A percentile compares a stretch with the other conserved stretches of the same genome.
Evolutionary conservation across 208 protist genomes (phyloP).

Genomic region (Kentomonas sorsogonicus): DNA sequence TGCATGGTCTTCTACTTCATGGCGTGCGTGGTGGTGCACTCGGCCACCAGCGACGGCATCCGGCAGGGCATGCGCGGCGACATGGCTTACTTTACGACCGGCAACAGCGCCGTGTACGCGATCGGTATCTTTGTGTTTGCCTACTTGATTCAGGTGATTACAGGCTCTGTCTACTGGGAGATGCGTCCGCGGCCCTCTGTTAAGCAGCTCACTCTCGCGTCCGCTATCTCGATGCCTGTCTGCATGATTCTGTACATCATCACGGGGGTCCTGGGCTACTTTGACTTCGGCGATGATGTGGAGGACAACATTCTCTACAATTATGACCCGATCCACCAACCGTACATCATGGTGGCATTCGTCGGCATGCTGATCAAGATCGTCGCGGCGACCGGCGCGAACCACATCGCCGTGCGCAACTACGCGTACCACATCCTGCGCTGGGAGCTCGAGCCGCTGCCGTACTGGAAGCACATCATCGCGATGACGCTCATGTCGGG

Average conservation of each 20-base stretch:
- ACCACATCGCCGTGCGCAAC: conserved; percentile 54
- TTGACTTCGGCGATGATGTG: conserved; percentile 51
- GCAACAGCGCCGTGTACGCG: conserved; percentile 44
- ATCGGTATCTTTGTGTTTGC: conserved; percentile 74
- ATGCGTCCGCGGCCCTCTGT: conserved; percentile 31
- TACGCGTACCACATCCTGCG: conserved; percentile 50
- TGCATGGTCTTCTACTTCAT: conserved; percentile 69
- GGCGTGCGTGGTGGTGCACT: conserved; percentile 50
- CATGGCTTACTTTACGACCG: conserved; percentile 34
- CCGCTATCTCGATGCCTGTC: conserved; percentile 42
- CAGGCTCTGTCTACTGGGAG: conserved; percentile 51
- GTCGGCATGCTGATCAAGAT: conserved; percentile 63
- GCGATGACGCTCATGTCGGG: conserved; percentile 27
- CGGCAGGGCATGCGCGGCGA: conserved; percentile 25
- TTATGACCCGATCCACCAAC: conserved; percentile 49
- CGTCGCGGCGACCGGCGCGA: conserved; percentile 50
- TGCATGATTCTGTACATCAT: conserved; percentile 67
- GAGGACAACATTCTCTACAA: conserved; percentile 42
- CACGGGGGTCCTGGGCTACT: conserved; percentile 63
- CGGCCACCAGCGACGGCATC: conserved; percentile 27
- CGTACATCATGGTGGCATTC: conserved; percentile 65
- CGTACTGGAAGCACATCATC: conserved; percentile 64
- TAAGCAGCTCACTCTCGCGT: conserved; percentile 39
- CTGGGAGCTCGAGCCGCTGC: conserved; percentile 49
- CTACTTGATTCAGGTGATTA: conserved; percentile 67